Base-by-base conservation (phyloP, 345 rosid species). In the Salix udensis region DNA sequence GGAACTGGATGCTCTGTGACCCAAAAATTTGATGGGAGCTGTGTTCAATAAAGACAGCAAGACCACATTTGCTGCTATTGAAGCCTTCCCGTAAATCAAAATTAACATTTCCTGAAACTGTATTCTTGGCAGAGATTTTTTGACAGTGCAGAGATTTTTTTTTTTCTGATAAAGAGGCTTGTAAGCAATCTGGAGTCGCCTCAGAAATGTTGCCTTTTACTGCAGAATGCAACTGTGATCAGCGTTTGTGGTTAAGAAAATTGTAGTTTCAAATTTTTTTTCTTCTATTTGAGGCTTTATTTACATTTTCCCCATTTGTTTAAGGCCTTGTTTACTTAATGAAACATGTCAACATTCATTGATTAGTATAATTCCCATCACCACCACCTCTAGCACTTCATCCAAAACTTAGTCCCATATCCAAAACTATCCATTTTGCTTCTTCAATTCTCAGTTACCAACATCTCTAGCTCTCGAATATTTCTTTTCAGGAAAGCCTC, bases 11-110 rank as follows among this genome's bases (percentile, higher is more conserved):
- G 78, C 73, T 87, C 85, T 90, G 97, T 0, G 95, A 85, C 70
- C 97, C 91, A 79, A 90, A 87, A 77, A 94, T 89, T 46, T 89
- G 91, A 76, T 90, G 86, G 23, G 91, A 82, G 28, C 39, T 83
- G 90, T 85, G 88, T 74, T 91, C 89, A 74, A 89, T 84, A 77
- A 94, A 92, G 77, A 94, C 85, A 24, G 78, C 88, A 46, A 91
- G 42, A 12, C 92, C 91, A 70, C 92, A 94, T 84, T 91, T 94
- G 84, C 40, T 80, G 81, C 81, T 58, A 66, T 86, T 88, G 91
- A 92, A 92, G 67, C 87, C 85, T 28, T 91, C 92, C 98, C 95
- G 91, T 0, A 91, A 80, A n/a, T 87, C 46, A 78, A 92, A 90
- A 72, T 80, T 88, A 26, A 87, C 87, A n/a, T 85, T 93, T 76